Evolutionary conservation across 345 rosid species (phyloP), one percentile per base, ranked within the genome.

Genomic region (Syzygium aromaticum): DNA sequence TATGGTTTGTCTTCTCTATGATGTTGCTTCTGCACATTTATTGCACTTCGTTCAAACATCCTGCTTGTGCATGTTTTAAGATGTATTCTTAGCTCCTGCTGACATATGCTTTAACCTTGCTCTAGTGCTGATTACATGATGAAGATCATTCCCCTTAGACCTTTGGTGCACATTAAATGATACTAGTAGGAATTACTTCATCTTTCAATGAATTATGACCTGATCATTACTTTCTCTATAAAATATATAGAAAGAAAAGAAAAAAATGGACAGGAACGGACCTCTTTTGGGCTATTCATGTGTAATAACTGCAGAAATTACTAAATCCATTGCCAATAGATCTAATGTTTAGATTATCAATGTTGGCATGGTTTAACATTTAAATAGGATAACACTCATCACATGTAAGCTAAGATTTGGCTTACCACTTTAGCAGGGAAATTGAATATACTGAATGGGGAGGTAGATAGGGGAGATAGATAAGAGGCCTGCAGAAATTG

Each of bases 1-100:
- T 86, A 91, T 92, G 98, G 99, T 97, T 86, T 56, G 97, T 63
- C 80, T 85, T 84, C 86, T 78, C 86, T 83, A 6, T 85, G 82
- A 38, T 73, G 82, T 73, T 57, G 51, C 11, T 49, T 25, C 51
- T 86, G 38, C 73, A 23, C 23, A 56, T 56, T 85, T 30, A n/a
- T 19, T 73, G 49, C 82, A 38, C 82, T 73, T 43, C 4, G 4
- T 38, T 21, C 82, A 73, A 21, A 19, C 40, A 38, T 73, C 49
- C 3, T 3, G 82, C 82, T 73, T 3, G 3, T 73, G 82, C 49
- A 73, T 2, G 49, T 67, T 9, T 73, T 73, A 73, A 73, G 7
- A 38, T 73, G 80, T 38, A 38, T 73, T 73, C 49, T 19, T 73
- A 73, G 82, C 49, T 73, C 49, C 5, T 33, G 27, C 14, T 10